Conservation (phyloP, 176 grass and related monocot genomes). For the Chrysopogon serrulatus region DNA sequence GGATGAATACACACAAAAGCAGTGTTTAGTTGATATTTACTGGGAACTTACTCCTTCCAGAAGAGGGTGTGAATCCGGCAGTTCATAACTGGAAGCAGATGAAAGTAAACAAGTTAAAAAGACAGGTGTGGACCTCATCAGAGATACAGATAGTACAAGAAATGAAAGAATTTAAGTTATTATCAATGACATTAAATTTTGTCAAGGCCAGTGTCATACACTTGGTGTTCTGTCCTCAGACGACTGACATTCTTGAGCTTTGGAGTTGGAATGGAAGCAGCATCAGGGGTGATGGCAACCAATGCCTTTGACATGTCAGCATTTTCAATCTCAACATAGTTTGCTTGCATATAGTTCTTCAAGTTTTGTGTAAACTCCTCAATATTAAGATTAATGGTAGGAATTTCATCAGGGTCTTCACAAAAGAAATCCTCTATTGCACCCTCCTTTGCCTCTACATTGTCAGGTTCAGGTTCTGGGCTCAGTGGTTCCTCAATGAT, state of each 20-base stretch:
- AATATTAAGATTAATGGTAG: conserved; percentile 73
- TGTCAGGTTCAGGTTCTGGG: conserved; percentile 65
- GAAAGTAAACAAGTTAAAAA: conserved; percentile 27
- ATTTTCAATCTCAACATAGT: conserved; percentile 64
- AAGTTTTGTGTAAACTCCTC: conserved; percentile 77
- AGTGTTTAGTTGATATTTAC: background rate
- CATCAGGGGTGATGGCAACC: conserved; percentile 58
- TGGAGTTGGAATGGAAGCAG: conserved; percentile 72
- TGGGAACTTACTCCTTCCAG: conserved; percentile 60
- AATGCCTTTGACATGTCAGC: conserved; percentile 73
- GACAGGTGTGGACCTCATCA: background rate
- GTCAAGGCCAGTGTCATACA: conserved; percentile 48
- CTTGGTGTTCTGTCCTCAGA: conserved; percentile 87
- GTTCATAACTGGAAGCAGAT: conserved; percentile 67
- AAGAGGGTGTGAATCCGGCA: conserved; percentile 67
- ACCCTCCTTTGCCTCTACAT: conserved; percentile 31
- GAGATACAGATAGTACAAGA: background rate
- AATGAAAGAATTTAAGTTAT: background rate
- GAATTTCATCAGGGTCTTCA: conserved; percentile 82
- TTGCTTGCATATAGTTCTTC: conserved; percentile 73
- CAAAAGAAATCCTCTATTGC: conserved; percentile 74
- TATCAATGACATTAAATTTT: conserved; percentile 4
- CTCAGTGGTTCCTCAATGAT: conserved; percentile 85
- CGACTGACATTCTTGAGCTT: conserved; percentile 91
- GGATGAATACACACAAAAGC: conserved; percentile 2